A percentile compares a stretch with the other conserved stretches of the same genome.
These are phyloP conservation scores for Fusarium sp. DNA, from an alignment of 2,329 filamentous ascomycete genomes.

Conservation along the genomic window DNA sequence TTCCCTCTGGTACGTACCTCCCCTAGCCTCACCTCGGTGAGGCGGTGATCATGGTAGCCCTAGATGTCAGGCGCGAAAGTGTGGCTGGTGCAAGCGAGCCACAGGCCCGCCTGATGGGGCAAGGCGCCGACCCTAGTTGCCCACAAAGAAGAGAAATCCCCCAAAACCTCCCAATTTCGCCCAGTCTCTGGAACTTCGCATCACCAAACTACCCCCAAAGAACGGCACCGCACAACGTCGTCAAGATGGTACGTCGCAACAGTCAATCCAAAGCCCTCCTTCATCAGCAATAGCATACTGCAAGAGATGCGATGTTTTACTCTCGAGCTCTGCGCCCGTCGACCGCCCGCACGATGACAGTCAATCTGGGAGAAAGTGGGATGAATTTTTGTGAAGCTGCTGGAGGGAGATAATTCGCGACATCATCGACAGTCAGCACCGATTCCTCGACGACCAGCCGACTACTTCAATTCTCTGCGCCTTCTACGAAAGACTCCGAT, in stretches of 20 bases:
- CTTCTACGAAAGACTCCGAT: slow-evolving; percentile 6
- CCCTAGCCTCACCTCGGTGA: slow-evolving; percentile 40
- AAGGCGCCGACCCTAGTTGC: slow-evolving; percentile 55
- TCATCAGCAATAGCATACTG: slow-evolving; percentile 15
- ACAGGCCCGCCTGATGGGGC: slow-evolving; percentile 47
- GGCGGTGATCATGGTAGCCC: slow-evolving; percentile 39
- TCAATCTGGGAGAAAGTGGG: slow-evolving; percentile 42
- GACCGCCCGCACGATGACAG: slow-evolving; percentile 49
- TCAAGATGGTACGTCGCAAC: slow-evolving; percentile 61
- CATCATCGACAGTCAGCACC: slow-evolving; percentile 28
- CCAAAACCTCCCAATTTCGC: slow-evolving; percentile 57
- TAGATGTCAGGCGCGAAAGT: slow-evolving; percentile 36
- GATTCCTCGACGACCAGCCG: slow-evolving; percentile 29
- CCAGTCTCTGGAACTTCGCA: slow-evolving; percentile 53
- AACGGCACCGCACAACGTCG: slow-evolving; percentile 59
- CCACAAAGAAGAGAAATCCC: slow-evolving; percentile 60
- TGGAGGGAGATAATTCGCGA: slow-evolving; percentile 35
- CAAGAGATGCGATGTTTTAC: slow-evolving; percentile 14
- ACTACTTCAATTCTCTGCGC: not conserved
- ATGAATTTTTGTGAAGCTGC: slow-evolving; percentile 40
- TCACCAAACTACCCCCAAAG: slow-evolving; percentile 55
- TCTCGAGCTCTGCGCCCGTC: slow-evolving; percentile 39
- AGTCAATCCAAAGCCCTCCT: slow-evolving; percentile 32
- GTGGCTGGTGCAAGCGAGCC: slow-evolving; percentile 45
- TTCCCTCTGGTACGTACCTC: slow-evolving; percentile 27